These are phyloP conservation scores for Cystofilobasidium ferigula DNA, from an alignment of 768 basidiomycete species.

Conservation along the genomic window DNA sequence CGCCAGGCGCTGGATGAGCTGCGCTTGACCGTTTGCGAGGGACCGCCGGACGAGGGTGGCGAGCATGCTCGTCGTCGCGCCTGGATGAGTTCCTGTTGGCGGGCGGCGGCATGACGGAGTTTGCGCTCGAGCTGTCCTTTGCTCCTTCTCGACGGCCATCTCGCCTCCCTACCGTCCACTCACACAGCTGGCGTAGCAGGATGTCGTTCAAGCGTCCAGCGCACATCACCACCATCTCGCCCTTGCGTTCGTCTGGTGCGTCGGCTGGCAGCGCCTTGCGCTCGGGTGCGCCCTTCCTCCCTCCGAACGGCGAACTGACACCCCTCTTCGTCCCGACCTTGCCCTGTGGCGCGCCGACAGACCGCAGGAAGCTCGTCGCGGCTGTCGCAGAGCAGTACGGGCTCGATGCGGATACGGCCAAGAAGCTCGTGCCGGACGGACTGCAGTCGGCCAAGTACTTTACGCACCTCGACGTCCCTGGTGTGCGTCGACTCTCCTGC, in stretches of 20 bases:
- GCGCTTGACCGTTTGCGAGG: neutral
- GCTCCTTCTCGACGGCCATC: neutral
- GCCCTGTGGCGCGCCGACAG: neutral
- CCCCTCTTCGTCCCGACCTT: neutral
- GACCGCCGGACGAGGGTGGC: neutral
- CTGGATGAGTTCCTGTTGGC: neutral
- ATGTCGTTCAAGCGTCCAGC: conserved; percentile 25
- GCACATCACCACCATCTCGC: conserved; percentile 13
- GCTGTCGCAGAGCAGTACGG: neutral
- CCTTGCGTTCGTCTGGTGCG: conserved; percentile 16
- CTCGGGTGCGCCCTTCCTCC: neutral
- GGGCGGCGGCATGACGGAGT: neutral
- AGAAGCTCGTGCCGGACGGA: conserved; percentile 21
- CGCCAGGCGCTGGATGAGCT: neutral
- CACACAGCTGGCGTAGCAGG: neutral
- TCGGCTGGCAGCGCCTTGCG: neutral
- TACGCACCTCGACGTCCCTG: conserved; percentile 18
- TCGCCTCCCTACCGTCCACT: neutral
- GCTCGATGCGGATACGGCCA: conserved; percentile 12
- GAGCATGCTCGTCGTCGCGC: neutral
- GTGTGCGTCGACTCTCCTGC: conserved; percentile 7
- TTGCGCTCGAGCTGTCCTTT: neutral
- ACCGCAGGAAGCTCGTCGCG: conserved; percentile 16
- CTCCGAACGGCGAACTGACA: neutral
- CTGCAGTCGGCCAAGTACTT: conserved; percentile 15